A percentile compares a stretch with the other conserved stretches of the same genome.
These are phyloP conservation scores for Suillus fuscotomentosus DNA, from an alignment of 768 basidiomycete species.

Conservation along the genomic window DNA sequence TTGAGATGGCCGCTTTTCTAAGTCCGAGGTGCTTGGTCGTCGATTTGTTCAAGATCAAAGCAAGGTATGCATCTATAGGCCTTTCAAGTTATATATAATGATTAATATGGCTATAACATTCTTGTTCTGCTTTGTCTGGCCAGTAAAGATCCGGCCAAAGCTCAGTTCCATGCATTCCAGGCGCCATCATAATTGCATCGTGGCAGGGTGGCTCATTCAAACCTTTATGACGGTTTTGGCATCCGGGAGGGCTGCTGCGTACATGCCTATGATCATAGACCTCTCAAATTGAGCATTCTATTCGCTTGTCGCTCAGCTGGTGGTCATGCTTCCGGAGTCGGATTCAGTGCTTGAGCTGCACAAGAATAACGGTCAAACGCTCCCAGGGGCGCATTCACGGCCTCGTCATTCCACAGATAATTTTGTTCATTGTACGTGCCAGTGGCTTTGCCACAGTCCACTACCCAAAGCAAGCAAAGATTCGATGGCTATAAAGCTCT, in stretches of 20 bases:
- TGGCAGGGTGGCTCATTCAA: background rate
- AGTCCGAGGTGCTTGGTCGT: background rate
- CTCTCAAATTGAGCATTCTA: background rate
- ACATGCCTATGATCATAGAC: background rate
- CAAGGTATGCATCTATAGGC: background rate
- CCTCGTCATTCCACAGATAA: background rate
- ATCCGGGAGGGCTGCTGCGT: background rate
- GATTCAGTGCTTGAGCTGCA: background rate
- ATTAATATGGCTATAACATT: too few species aligned
- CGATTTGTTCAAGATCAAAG: background rate
- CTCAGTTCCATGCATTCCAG: background rate
- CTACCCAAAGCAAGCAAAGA: background rate
- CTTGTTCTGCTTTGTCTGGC: background rate
- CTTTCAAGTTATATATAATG: background rate
- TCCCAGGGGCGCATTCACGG: background rate
- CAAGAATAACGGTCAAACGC: background rate
- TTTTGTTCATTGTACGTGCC: background rate
- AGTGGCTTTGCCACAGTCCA: background rate
- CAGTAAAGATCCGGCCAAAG: background rate
- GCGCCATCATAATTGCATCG: background rate
- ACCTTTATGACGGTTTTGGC: background rate
- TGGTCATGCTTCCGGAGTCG: background rate
- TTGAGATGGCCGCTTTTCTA: background rate
- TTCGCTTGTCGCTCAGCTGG: background rate
- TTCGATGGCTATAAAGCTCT: slow-evolving; percentile 1